Conservation (phyloP, 176 grass and related monocot genomes). For the Raddia distichophylla region DNA sequence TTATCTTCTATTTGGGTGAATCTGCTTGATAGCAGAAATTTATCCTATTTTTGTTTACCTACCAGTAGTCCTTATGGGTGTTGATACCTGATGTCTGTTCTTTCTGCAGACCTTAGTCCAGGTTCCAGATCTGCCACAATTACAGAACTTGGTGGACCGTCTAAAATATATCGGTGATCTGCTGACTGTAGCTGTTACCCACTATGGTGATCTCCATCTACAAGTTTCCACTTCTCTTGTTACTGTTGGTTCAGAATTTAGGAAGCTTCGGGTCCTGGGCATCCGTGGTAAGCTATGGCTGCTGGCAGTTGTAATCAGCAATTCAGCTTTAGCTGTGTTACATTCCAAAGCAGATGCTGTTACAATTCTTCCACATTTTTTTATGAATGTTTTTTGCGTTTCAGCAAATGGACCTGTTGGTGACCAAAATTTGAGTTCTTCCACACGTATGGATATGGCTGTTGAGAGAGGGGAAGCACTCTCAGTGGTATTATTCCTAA, state of each 20-base stretch:
- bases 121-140: constrained; percentile 78
- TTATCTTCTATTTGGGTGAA: background rate
- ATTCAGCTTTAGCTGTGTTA: constrained; percentile 10
- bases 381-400: background rate
- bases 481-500: constrained; percentile 60
- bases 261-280: constrained; percentile 78
- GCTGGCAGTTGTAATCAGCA: constrained; percentile 1
- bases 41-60: constrained; percentile 23
- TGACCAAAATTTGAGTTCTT: constrained; percentile 69
- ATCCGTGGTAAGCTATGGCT: constrained; percentile 50
- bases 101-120: constrained; percentile 85
- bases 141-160: constrained; percentile 88
- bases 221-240: constrained; percentile 85
- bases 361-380: constrained; percentile 12
- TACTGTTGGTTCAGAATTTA: constrained; percentile 85
- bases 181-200: constrained; percentile 73
- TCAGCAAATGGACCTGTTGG: constrained; percentile 68
- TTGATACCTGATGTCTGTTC: constrained; percentile 22
- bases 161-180: constrained; percentile 85
- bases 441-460: constrained; percentile 76
- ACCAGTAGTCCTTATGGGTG: constrained; percentile 10
- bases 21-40: constrained; percentile 23
- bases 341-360: background rate
- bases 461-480: constrained; percentile 84
- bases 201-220: constrained; percentile 87